Conservation (phyloP, 2,329 filamentous ascomycete species). For the Calonectria montana region DNA sequence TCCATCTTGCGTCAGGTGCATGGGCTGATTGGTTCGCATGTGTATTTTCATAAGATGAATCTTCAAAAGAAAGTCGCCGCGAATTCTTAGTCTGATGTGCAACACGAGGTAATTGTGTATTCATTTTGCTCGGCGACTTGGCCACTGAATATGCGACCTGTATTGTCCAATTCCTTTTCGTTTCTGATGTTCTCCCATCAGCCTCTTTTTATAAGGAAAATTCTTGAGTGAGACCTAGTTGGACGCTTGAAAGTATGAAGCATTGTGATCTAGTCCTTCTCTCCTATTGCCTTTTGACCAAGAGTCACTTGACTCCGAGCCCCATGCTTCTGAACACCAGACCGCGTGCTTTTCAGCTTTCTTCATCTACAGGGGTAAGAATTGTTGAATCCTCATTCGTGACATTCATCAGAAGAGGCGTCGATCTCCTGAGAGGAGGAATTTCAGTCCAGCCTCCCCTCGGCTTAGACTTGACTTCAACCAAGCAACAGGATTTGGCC, state of each 20-base stretch:
- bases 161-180: background rate
- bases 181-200: background rate
- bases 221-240: background rate
- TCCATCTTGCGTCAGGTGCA: too few species aligned
- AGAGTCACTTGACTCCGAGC: background rate
- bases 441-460: background rate
- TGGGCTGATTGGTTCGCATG: too few species aligned
- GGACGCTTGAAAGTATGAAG: background rate
- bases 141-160: background rate
- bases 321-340: background rate
- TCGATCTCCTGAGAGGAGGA: background rate
- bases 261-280: background rate
- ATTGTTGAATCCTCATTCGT: background rate
- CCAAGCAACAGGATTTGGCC: conserved; percentile 6
- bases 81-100: background rate
- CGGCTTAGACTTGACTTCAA: conserved; percentile 11
- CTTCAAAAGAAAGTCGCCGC: background rate
- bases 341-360: background rate
- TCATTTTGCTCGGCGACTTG: background rate
- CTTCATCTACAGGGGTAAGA: background rate
- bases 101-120: background rate
- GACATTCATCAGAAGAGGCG: background rate
- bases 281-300: background rate
- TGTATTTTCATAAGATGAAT: background rate
- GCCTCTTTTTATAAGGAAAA: background rate